phyloP scores from a whole-genome alignment of 2,329 filamentous ascomycete species.

The Fusarium napiforme region DNA sequence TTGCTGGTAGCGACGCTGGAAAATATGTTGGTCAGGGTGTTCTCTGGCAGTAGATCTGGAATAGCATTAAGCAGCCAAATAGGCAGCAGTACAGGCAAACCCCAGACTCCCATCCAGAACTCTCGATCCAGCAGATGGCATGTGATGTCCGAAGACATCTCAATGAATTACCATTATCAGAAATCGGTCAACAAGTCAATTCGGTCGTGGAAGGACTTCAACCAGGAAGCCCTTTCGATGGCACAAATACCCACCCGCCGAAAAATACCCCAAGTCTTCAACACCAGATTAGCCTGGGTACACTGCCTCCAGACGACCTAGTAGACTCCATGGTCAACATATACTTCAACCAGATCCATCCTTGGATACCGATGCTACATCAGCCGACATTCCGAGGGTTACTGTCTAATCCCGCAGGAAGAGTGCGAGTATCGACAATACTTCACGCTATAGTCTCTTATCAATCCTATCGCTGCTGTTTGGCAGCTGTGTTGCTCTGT shows the following conservation, averaged over 20 bases:
- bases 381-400: constrained; percentile 40
- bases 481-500: too few species aligned
- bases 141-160: neutral
- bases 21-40: constrained; percentile 53
- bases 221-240: neutral
- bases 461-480: too few species aligned
- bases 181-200: neutral
- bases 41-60: constrained; percentile 50
- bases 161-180: neutral
- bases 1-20: constrained; percentile 41
- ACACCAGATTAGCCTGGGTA: neutral
- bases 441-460: constrained; percentile 50
- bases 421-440: constrained; percentile 44
- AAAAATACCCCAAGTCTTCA: neutral
- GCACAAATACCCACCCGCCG: neutral
- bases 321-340: constrained; percentile 49
- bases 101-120: neutral
- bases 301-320: constrained; percentile 45
- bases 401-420: constrained; percentile 22
- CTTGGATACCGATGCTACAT: constrained; percentile 50
- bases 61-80: neutral
- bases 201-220: neutral
- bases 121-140: constrained; percentile 10
- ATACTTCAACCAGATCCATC: constrained; percentile 52
- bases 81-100: neutral